A percentile compares a stretch with the other conserved stretches of the same genome.
Evolutionary conservation across 371 early-diverging fungal species (phyloP).

Genomic region (Funneliformis caledonium): DNA sequence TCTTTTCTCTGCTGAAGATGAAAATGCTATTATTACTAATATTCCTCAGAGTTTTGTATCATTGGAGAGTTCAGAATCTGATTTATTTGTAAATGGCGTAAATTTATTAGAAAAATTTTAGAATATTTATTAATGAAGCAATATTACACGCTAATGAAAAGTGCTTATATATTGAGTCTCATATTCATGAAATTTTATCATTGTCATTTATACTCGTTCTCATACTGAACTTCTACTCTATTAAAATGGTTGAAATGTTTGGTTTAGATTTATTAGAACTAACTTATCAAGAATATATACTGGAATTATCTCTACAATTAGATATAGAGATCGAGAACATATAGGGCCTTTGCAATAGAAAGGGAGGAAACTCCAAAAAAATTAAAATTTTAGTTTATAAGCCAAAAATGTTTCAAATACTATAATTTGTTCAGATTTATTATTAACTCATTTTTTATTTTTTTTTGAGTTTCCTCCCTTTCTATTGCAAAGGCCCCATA

Average conservation of each 20-base stretch:
- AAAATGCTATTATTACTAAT: not conserved
- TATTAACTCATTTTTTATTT: too few species aligned
- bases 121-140: not conserved
- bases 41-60: not conserved
- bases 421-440: too few species aligned
- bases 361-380: too few species aligned
- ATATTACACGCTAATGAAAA: not conserved
- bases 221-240: conserved; percentile 15
- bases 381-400: too few species aligned
- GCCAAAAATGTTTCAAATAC: too few species aligned
- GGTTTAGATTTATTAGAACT: not conserved
- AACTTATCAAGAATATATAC: not conserved
- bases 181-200: conserved; percentile 23
- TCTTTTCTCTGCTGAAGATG: not conserved
- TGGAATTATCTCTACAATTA: not conserved
- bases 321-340: not conserved
- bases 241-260: conserved; percentile 9
- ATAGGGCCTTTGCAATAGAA: too few species aligned
- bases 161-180: conserved; percentile 9
- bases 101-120: not conserved
- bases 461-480: too few species aligned
- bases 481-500: too few species aligned
- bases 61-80: not conserved
- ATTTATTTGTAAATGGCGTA: not conserved
- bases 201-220: conserved; percentile 25